These are phyloP conservation scores for Candida methanosorbosa DNA, from an alignment of 805 yeast species.

Conservation along the genomic window DNA sequence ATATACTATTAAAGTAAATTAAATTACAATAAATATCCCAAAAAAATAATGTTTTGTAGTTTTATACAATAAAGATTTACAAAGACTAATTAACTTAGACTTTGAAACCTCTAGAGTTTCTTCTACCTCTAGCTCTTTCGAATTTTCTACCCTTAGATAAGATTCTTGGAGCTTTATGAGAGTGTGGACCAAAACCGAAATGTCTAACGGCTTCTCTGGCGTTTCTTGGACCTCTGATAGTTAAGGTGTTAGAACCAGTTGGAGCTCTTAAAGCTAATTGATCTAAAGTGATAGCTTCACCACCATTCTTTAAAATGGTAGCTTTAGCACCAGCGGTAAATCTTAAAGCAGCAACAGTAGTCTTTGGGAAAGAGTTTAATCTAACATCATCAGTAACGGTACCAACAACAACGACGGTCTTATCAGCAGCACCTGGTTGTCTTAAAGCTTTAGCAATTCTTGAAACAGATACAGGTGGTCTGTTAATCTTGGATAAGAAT, in stretches of 20 bases:
- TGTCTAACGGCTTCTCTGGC: constrained; percentile 99
- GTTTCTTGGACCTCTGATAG: constrained; percentile 98
- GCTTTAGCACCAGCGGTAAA: constrained; percentile 99
- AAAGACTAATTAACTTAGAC: too few relatives aligned
- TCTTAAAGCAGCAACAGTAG: constrained; percentile 98
- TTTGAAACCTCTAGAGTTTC: constrained; percentile 99
- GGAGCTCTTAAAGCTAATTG: constrained; percentile 99
- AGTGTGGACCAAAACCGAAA: constrained; percentile 99
- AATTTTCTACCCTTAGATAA: constrained; percentile 97
- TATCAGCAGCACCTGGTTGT: constrained; percentile 77
- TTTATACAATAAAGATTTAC: too few relatives aligned
- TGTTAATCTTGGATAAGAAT: constrained; percentile 97
- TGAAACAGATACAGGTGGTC: constrained; percentile 98
- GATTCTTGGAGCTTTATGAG: constrained; percentile 98
- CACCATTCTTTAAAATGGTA: constrained; percentile 95
- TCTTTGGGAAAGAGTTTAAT: constrained; percentile 89
- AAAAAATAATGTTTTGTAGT: too few relatives aligned
- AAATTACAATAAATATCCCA: too few relatives aligned
- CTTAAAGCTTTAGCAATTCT: constrained; percentile 79
- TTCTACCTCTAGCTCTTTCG: constrained; percentile 99
- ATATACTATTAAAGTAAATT: too few relatives aligned
- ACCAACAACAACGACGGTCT: constrained; percentile 97
- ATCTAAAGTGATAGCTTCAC: constrained; percentile 98
- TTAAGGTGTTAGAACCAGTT: constrained; percentile 97
- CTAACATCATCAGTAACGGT: constrained; percentile 98